Base-by-base conservation (phyloP, 495 filamentous ascomycete genomes). In the Clohesyomyces aquaticus region DNA sequence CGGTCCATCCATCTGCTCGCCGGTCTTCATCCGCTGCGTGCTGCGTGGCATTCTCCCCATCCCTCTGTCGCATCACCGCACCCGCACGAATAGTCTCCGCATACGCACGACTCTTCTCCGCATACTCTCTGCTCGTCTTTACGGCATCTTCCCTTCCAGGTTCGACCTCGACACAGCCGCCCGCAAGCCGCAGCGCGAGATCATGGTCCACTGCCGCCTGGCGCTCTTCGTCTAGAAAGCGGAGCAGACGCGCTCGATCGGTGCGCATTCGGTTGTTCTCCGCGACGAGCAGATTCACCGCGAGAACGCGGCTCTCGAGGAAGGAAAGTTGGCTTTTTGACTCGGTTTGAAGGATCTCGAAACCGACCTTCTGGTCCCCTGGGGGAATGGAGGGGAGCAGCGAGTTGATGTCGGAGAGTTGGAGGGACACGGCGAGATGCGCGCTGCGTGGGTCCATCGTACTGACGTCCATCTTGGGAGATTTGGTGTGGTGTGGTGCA, bases 171-270 rank as follows among this genome's bases (percentile, higher is more conserved):
- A n/a, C n/a, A n/a, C n/a, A n/a, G n/a, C n/a, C n/a, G 28, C 21
- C 57, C 4, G n/a, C 10, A 22, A 50, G 38, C 9, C n/a, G 14
- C 32, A 38, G 4, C 4, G 62, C 62, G 9, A 59, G 9, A 8
- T 47, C 19, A 32, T 65, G 62, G 46, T 65, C 62, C 23, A 16
- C 21, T 1, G 28, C 21, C 8, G 62, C 62, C 55, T 59, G 62
- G 38, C 38, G 41, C 48, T 65, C 62, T 48, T 65, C 62, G n/a
- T n/a, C n/a, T n/a, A n/a, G n/a, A n/a, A n/a, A n/a, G 21, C 35
- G 16, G 11, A 65, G 3, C 1, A 65, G 35, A n/a, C n/a, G 9
- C 16, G 6, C 29, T 4, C 52, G 46, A 4, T 6, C 10, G 10
- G 35, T 23, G 1, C 29, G 46, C n/a, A 46, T 28, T n/a, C n/a